phyloP scores from a whole-genome alignment of 1,284 basidiomycete genomes.

The Pseudozyma tsukubaensis region DNA sequence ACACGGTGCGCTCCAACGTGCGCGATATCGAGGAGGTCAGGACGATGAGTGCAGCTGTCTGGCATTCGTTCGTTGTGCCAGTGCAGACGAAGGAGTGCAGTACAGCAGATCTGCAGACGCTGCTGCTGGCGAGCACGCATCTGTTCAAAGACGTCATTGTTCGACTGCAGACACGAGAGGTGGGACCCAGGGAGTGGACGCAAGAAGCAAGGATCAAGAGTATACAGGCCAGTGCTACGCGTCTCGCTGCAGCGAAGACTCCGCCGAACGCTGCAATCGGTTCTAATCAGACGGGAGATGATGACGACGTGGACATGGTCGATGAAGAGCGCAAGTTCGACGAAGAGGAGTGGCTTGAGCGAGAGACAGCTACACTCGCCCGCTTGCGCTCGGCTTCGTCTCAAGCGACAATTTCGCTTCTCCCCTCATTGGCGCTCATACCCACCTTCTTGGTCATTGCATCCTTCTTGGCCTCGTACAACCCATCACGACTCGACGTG shows the following conservation, averaged over 20 bases:
- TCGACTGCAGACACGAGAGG: conserved; percentile 49
- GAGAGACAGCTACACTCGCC: conserved; percentile 19
- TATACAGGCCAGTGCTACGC: conserved; percentile 35
- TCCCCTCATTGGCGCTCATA: conserved; percentile 45
- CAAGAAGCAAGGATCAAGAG: conserved; percentile 34
- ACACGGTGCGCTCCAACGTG: conserved; percentile 51
- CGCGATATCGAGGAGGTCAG: conserved; percentile 58
- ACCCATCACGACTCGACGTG: conserved; percentile 83
- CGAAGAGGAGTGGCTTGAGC: conserved; percentile 45
- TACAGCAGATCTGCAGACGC: conserved; percentile 25
- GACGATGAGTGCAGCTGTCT: conserved; percentile 50
- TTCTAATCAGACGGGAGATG: neutral
- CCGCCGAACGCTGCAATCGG: neutral
- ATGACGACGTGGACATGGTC: conserved; percentile 24
- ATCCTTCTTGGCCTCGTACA: conserved; percentile 85
- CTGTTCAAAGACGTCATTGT: conserved; percentile 59
- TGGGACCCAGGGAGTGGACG: conserved; percentile 58
- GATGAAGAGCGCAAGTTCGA: conserved; percentile 47
- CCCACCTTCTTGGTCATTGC: conserved; percentile 81
- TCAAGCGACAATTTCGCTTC: conserved; percentile 30
- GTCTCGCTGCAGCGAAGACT: conserved; percentile 21
- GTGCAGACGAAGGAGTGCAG: conserved; percentile 46
- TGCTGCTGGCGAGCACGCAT: conserved; percentile 39
- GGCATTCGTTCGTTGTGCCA: conserved; percentile 57
- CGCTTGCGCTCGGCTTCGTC: conserved; percentile 24